A percentile compares a stretch with the other conserved stretches of the same genome.
These are phyloP conservation scores for Bipolaris zeicola DNA, from an alignment of 2,329 filamentous ascomycete genomes.

Conservation along the genomic window DNA sequence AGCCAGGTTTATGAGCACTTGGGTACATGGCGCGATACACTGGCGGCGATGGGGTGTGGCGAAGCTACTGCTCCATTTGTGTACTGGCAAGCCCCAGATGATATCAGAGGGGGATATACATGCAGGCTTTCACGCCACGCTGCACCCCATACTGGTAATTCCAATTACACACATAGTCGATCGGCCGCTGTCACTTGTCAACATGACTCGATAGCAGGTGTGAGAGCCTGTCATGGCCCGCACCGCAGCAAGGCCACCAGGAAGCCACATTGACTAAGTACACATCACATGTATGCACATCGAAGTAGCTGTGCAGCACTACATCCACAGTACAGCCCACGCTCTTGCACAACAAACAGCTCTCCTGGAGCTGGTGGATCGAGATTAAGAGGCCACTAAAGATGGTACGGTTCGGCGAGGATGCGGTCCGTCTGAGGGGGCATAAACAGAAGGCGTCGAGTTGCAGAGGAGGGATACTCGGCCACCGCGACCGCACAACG, in stretches of 20 bases:
- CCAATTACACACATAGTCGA: conserved; percentile 2
- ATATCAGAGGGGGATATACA: background rate
- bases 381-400: background rate
- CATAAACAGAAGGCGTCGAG: conserved; percentile 11
- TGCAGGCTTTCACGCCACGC: background rate
- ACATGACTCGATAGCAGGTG: conserved; percentile 20
- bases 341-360: background rate
- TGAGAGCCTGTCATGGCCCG: conserved; percentile 5
- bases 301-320: too few species aligned
- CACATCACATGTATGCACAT: too few species aligned
- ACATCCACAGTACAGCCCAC: background rate
- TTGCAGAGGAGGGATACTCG: conserved; percentile 12
- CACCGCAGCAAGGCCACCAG: conserved; percentile 5
- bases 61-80: background rate
- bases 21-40: conserved; percentile 13
- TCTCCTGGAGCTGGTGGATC: background rate
- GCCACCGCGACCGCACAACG: conserved; percentile 13
- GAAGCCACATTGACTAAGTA: background rate
- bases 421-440: conserved; percentile 7
- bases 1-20: conserved; percentile 5
- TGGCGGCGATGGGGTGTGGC: background rate
- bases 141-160: background rate
- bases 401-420: conserved; percentile 13
- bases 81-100: background rate
- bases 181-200: conserved; percentile 30